Evolutionary conservation across 164 flowering plant genomes (phyloP), one percentile per base, ranked within the genome.

Genomic region (Kingdonia uniflora): DNA sequence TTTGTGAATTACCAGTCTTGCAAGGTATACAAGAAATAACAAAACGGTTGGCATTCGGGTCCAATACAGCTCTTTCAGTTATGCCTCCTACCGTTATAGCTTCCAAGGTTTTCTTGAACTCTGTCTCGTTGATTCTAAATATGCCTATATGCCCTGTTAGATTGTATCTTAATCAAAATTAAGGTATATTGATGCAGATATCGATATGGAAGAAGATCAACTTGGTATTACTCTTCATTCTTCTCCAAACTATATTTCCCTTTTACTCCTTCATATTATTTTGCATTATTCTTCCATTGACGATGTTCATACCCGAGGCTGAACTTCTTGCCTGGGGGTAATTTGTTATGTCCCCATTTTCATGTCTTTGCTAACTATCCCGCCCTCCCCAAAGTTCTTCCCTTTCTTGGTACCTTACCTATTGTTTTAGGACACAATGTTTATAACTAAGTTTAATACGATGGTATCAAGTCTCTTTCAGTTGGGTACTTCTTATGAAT

Each of bases 31-130:
- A 67, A 68, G 59, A 85, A 85, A 65, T 89, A 85, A 64, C 94
- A 85, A 55, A 83, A 85, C 59, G 74, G 95, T n/a, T 85, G 94
- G 95, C 95, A 85, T 65, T 85, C 95, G 21, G 95, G 95, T 45
- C 95, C 95, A 21, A 85, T 85, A 89, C 95, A 85, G 42, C 78
- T 85, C 17, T 82, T 85, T 56, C 76, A 89, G 29, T 35, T 85
- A 51, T 85, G 50, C 79, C 82, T 63, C 81, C 81, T 0, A 81
- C 74, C 44, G 69, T 85, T 23, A 49, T 85, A 52, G 57, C 66
- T 53, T 71, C 95, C 14, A 85, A 82, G 87, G 95, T 85, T n/a
- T n/a, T n/a, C n/a, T n/a, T n/a, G n/a, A n/a, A n/a, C n/a, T n/a
- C n/a, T n/a, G 19, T 17, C 2, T 1, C 19, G 1, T 19, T 19